These are phyloP conservation scores for Xylaria cubensis DNA, from an alignment of 495 filamentous ascomycete species.

Conservation along the genomic window DNA sequence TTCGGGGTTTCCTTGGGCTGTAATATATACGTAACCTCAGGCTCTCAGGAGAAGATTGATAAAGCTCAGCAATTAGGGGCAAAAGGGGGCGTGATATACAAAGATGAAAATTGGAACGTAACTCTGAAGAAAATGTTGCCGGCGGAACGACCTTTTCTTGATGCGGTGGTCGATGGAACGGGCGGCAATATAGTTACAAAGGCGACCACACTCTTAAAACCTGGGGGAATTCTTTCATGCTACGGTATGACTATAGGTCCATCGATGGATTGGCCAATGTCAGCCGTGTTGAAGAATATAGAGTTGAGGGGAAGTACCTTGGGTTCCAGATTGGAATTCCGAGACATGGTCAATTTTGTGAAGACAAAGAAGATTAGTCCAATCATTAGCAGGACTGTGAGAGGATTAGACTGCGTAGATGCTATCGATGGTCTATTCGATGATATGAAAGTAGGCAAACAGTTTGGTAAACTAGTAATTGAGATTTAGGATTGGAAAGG, in stretches of 20 bases:
- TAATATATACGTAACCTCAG: constrained; percentile 70
- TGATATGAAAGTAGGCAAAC: constrained; percentile 71
- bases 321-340: constrained; percentile 74
- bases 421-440: constrained; percentile 71
- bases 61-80: constrained; percentile 69
- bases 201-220: constrained; percentile 61
- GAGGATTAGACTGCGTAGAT: constrained; percentile 66
- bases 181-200: constrained; percentile 70
- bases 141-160: constrained; percentile 61
- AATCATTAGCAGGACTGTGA: constrained; percentile 63
- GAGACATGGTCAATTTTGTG: constrained; percentile 76
- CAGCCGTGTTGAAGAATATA: constrained; percentile 73
- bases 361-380: constrained; percentile 64
- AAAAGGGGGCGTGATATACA: constrained; percentile 70
- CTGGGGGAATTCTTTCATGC: constrained; percentile 68
- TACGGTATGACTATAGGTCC: constrained; percentile 81
- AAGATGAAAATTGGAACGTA: constrained; percentile 68
- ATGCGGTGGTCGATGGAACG: constrained; percentile 75
- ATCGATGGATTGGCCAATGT: constrained; percentile 71
- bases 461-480: constrained; percentile 66
- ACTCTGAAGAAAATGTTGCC: constrained; percentile 64
- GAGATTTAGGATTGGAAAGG: constrained; percentile 37
- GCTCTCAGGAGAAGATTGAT: constrained; percentile 67
- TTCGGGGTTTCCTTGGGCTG: background rate
- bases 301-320: constrained; percentile 73